Conservation (phyloP, 805 yeast species). For the Saccharomyces kudriavzevii region DNA sequence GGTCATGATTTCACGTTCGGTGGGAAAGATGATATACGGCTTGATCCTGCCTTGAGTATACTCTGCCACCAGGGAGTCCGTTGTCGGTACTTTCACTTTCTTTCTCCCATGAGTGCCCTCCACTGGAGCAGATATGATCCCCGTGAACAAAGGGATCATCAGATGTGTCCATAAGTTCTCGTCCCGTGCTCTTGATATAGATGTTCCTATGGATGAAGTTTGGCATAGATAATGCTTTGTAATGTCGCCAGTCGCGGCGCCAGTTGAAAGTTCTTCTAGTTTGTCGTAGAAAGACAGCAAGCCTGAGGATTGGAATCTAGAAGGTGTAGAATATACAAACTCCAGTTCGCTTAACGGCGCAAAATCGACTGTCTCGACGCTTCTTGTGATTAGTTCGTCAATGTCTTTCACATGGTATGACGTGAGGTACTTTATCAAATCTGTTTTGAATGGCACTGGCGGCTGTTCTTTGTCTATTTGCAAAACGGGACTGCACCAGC, state of each 20-base stretch:
- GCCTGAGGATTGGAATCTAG: conserved; percentile 23
- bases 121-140: conserved; percentile 1
- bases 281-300: not conserved
- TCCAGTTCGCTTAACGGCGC: conserved; percentile 38
- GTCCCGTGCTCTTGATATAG: conserved; percentile 9
- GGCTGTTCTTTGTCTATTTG: conserved; percentile 3
- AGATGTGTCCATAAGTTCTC: conserved; percentile 19
- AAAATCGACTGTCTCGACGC: conserved; percentile 37
- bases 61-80: conserved; percentile 1
- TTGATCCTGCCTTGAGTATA: conserved; percentile 5
- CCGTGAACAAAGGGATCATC: conserved; percentile 20
- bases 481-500: conserved; percentile 52
- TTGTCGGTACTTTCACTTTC: conserved; percentile 1
- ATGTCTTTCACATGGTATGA: conserved; percentile 34
- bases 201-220: conserved; percentile 28
- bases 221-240: conserved; percentile 28
- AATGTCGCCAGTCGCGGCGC: not conserved
- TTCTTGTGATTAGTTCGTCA: conserved; percentile 19
- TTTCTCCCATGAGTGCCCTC: not conserved
- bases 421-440: conserved; percentile 38
- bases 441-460: conserved; percentile 34
- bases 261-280: not conserved
- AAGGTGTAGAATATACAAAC: conserved; percentile 50
- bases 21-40: conserved; percentile 24
- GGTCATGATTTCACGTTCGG: conserved; percentile 17